Conservation (phyloP, 805 yeast genomes). For the Candida sithepensis region DNA sequence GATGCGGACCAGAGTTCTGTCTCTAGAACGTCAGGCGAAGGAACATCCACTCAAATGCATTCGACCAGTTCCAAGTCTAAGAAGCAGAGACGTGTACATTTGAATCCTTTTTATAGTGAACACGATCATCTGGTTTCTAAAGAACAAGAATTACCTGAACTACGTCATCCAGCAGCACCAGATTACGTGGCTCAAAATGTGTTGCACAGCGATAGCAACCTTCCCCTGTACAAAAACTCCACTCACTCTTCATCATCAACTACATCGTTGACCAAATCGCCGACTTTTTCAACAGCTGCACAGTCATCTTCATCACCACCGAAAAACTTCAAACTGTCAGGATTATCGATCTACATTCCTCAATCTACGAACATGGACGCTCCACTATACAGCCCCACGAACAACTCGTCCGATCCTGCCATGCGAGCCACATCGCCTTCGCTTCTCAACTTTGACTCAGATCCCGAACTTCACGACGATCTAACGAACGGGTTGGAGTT, state of each 20-base stretch:
- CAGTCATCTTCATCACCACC: not conserved
- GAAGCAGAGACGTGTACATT: not conserved
- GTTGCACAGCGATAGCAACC: not conserved
- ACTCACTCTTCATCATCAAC: not conserved
- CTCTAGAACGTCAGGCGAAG: not conserved
- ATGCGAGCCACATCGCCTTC: not conserved
- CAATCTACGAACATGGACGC: not conserved
- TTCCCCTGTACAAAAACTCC: not conserved
- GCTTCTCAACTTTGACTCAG: constrained; percentile 8
- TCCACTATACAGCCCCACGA: not conserved
- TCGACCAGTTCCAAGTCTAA: not conserved
- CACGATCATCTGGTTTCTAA: not conserved
- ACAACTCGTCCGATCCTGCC: not conserved
- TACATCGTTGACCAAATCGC: not conserved
- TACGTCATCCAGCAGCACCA: not conserved
- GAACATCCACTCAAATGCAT: not conserved
- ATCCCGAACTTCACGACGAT: constrained; percentile 16
- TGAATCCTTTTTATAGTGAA: not conserved
- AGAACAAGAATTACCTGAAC: not conserved
- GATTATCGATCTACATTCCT: constrained; percentile 1
- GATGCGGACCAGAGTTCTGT: not conserved
- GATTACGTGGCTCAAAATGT: not conserved
- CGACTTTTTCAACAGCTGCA: not conserved
- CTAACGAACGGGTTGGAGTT: constrained; percentile 17
- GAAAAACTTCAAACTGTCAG: not conserved